Base-by-base conservation (phyloP, 495 filamentous ascomycete species). In the Penicilliopsis zonata region DNA sequence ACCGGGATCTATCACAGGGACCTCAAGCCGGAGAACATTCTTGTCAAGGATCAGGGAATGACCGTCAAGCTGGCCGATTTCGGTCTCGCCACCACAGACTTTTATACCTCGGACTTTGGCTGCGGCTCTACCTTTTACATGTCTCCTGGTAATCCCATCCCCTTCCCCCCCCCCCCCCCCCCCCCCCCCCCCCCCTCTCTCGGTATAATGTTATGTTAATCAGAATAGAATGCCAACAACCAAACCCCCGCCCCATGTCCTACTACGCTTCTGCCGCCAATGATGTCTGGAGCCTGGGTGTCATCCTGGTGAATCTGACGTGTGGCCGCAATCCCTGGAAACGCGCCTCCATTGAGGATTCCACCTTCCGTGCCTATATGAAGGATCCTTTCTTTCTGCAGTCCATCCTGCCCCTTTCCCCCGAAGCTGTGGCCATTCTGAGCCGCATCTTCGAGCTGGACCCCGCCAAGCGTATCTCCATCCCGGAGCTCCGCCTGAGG, bases 281-380 rank as follows among this genome's bases (percentile, higher is more conserved):
- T 66, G 90, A 99, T 57, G 75, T 99, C 44, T 99, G 90, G 90
- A 88, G 84, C 52, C 71, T 99, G 27, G 90, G 90, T 33, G 88
- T 99, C 9, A 92, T 99, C 55, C 68, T 99, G 37, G 85, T 99
- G 37, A 99, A 99, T 56, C 71, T 99, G 35, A 92, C 86, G 37
- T 96, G 90, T 67, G 88, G 90, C 50, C 82, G 92, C 44, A 99
- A 99, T 59, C 90, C 90, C 40, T 99, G 90, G 90, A 96, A 94
- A 60, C 77, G 86, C 38, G 92, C 90, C 33, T 92, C 82, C 8
- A 57, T 75, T 41, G 84, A 94, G 49, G 92, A 99, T 58, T 84
- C 86, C 41, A 96, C 92, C 15, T 99, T 94, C 70, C 76, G 79
- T 50, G 90, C 88, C 19, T 99, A 82, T 53, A 65, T 82, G 39